Evolutionary conservation across 306 rosid genomes (phyloP).

Genomic region (Aeschynomene evenia): DNA sequence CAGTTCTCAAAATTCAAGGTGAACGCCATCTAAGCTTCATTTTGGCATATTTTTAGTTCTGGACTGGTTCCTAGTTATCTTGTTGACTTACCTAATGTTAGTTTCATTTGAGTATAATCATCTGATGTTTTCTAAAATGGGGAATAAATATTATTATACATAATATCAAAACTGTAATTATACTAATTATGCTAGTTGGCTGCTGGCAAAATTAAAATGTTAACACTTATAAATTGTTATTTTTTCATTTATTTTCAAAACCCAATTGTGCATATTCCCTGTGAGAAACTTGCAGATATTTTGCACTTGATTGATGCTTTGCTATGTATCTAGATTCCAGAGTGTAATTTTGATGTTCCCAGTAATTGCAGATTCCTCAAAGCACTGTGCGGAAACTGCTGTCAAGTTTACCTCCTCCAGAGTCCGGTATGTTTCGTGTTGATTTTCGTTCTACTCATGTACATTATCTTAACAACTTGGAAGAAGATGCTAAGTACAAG

Average conservation of each 20-base stretch:
- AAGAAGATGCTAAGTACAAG: constrained; percentile 87
- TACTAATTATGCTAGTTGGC: constrained; percentile 1
- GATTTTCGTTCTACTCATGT: constrained; percentile 89
- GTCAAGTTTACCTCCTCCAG: constrained; percentile 79
- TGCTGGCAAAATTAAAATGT: neutral
- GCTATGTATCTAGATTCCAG: constrained; percentile 16
- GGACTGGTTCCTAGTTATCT: constrained; percentile 13
- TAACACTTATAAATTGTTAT: neutral
- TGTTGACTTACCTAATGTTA: constrained; percentile 6
- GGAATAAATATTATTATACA: neutral
- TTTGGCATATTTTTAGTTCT: constrained; percentile 14
- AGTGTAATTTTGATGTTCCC: constrained; percentile 25
- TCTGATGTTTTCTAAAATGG: constrained; percentile 16
- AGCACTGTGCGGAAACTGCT: constrained; percentile 63
- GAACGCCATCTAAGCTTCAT: constrained; percentile 28
- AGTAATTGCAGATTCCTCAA: constrained; percentile 72
- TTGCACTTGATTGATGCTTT: constrained; percentile 20
- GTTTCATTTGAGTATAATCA: neutral
- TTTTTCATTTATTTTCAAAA: constrained; percentile 5
- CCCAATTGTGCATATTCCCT: neutral
- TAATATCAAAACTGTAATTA: neutral
- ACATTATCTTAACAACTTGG: constrained; percentile 89
- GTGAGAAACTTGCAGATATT: neutral
- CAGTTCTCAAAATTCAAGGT: constrained; percentile 88
- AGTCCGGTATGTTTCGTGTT: constrained; percentile 75